Percentiles rank a stretch among this genome's conserved stretches.
Evolutionary conservation across 148 eudicot genomes (phyloP).

Genomic region (Euryodendron excelsum): DNA sequence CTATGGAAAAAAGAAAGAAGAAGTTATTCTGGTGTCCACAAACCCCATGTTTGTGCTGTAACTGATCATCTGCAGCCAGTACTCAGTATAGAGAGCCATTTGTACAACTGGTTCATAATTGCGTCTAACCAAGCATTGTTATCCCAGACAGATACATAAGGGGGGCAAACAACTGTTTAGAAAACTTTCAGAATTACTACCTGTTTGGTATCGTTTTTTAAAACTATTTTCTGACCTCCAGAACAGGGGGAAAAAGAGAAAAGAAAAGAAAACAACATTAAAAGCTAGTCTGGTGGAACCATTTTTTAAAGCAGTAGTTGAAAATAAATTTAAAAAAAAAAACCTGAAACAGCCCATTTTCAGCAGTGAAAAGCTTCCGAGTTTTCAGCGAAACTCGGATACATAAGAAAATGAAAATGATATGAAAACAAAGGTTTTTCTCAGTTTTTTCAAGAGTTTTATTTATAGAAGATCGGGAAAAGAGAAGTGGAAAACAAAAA

Average conservation of each 20-base stretch:
- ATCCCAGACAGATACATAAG: background rate
- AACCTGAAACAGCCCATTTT: background rate
- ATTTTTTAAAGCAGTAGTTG: background rate
- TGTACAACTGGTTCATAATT: background rate
- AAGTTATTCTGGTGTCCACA: background rate
- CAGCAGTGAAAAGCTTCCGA: background rate
- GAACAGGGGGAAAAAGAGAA: background rate
- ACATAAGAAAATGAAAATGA: background rate
- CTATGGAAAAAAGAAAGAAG: background rate
- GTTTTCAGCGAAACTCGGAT: background rate
- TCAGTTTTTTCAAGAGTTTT: background rate
- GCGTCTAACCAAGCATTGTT: background rate
- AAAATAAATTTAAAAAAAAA: background rate
- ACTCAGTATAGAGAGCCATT: too few species aligned
- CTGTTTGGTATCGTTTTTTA: background rate
- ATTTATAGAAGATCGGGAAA: background rate
- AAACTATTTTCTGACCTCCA: background rate
- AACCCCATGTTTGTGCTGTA: background rate
- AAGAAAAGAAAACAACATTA: background rate
- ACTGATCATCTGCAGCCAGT: background rate
- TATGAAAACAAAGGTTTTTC: background rate
- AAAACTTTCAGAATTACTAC: background rate
- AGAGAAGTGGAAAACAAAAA: background rate
- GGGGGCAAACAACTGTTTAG: background rate
- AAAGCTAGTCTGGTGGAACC: background rate